Percentiles rank a stretch among this genome's conserved stretches.
Conservation (phyloP, 768 basidiomycete species). For the Termitomyces sp. region DNA sequence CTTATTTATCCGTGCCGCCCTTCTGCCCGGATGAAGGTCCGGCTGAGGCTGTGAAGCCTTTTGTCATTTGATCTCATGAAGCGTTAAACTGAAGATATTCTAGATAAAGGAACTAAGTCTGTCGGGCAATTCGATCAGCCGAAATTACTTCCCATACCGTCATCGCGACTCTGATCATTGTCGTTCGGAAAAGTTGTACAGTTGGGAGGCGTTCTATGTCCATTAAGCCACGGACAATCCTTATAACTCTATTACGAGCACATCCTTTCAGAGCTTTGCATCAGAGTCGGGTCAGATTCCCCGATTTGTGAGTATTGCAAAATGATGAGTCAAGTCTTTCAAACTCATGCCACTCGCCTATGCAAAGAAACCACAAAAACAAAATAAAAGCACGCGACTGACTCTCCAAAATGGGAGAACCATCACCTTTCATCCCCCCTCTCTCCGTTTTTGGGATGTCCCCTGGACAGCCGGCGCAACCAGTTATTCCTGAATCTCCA, state of each 20-base stretch:
- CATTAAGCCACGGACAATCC: neutral
- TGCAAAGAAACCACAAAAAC: neutral
- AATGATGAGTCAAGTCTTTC: neutral
- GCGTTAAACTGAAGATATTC: neutral
- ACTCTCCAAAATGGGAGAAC: neutral
- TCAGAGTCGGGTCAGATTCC: neutral
- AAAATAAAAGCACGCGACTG: neutral
- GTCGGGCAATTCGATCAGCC: neutral
- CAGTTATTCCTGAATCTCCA: slow-evolving; percentile 4
- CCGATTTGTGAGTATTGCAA: neutral
- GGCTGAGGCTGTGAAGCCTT: neutral
- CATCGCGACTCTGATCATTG: neutral
- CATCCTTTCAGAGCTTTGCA: neutral
- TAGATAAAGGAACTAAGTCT: neutral
- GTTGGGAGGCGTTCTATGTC: neutral
- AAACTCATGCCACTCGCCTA: neutral
- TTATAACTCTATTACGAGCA: neutral
- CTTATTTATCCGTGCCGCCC: neutral
- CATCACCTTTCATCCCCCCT: slow-evolving; percentile 4
- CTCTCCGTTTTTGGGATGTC: neutral
- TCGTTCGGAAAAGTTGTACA: neutral
- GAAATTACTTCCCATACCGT: neutral
- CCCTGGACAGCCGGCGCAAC: neutral
- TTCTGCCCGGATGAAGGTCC: neutral
- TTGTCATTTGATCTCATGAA: neutral